phyloP scores from a whole-genome alignment of 108 stramenopile species.

The Pelagomonas calceolata region DNA sequence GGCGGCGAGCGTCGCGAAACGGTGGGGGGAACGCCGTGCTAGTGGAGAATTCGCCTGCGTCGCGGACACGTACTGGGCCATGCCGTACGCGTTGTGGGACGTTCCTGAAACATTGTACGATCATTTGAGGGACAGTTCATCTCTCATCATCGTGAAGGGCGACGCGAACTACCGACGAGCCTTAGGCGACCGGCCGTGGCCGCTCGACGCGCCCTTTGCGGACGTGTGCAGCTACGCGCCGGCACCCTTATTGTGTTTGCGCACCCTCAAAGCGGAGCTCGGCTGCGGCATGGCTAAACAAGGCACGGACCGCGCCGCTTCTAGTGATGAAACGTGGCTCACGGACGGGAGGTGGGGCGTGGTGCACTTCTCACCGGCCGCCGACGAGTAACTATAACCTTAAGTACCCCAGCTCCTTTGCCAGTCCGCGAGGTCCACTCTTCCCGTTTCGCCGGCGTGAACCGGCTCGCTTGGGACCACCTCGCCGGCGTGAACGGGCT shows the following conservation, averaged over 20 bases:
- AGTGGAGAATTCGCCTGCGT: constrained; percentile 69
- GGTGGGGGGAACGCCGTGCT: constrained; percentile 55
- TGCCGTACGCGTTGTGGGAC: constrained; percentile 82
- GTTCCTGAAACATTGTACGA: constrained; percentile 60
- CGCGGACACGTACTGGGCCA: constrained; percentile 84
- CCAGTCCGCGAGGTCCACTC: too few species aligned
- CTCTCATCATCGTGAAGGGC: constrained; percentile 86
- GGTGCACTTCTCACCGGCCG: constrained; percentile 51
- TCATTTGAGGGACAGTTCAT: constrained; percentile 48
- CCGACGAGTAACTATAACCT: too few species aligned
- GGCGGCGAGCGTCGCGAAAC: constrained; percentile 22
- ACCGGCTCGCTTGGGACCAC: too few species aligned
- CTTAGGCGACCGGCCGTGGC: constrained; percentile 75
- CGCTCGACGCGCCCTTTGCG: constrained; percentile 56
- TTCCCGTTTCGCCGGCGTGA: too few species aligned
- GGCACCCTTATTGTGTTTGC: constrained; percentile 70
- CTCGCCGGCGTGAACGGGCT: too few species aligned
- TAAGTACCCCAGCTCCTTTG: too few species aligned
- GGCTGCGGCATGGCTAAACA: constrained; percentile 72
- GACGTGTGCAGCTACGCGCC: constrained; percentile 83
- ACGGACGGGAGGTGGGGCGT: constrained; percentile 78
- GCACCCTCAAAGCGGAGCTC: constrained; percentile 87
- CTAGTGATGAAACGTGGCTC: constrained; percentile 62
- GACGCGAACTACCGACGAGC: constrained; percentile 91
- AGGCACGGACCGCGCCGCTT: constrained; percentile 52